Evolutionary conservation across 2,329 filamentous ascomycete species (phyloP), one percentile per base, ranked within the genome.

Genomic region (Talaromyces sp.): DNA sequence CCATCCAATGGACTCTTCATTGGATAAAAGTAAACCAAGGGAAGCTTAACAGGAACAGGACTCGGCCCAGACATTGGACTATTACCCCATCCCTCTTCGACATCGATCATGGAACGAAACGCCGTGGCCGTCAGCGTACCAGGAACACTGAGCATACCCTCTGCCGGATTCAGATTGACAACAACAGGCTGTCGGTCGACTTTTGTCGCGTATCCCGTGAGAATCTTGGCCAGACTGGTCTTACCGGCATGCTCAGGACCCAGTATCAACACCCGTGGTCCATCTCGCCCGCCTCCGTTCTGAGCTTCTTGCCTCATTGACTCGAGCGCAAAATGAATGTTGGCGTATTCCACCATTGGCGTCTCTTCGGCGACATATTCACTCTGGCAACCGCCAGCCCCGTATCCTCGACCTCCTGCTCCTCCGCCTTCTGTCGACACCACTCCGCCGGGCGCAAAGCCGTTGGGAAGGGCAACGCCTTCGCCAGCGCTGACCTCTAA

Each of bases 11-110:
- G 85, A 64, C 82, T 86, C 58, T 85, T 82, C 65, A 89, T 81
- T 17, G 95, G 93, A 73, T 91, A 96, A 75, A 92, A 91, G 72
- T 96, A 96, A 30, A 93, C 92, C 59, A 99, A 79, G 5, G 95
- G 95, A 68, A 96, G 82, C 80, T 97, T 98, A 58, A 96, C 91
- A 0, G 93, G 93, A 19, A 96, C 87, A 0, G 88, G 85, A 67
- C 89, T 95, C 0, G 95, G 93, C 0, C 93, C 95, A 66, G 90
- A 96, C 69, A 93, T 96, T 0, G 93, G 93, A 68, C 91, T 93
- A 66, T 85, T 91, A 10, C 95, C 95, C 88, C 92, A 97, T 22
- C 90, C 91, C 64, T 92, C 88, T 69, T 93, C 90, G 0, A 96
- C 83, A 74, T 98, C 93, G 78, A 98, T 85, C 68, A 96, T 85